Evolutionary conservation across 306 rosid genomes (phyloP).

Genomic region (Styphnolobium japonicum): DNA sequence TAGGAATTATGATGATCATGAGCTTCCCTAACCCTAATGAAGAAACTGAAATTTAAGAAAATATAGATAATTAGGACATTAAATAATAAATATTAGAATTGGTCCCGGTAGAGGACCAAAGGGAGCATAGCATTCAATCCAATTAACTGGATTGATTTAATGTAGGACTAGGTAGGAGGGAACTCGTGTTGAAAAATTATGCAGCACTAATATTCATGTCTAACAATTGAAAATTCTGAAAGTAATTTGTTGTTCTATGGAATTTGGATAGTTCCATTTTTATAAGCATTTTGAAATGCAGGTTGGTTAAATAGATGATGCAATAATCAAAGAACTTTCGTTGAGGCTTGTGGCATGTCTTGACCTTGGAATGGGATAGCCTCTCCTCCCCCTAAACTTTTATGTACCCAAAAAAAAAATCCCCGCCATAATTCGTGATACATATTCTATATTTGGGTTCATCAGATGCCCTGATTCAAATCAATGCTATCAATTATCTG

Average conservation of each 20-base stretch:
- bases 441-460: slow-evolving; percentile 3
- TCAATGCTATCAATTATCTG: not conserved
- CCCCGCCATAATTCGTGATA: not conserved
- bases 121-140: not conserved
- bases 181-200: too few species aligned
- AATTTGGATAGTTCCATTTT: not conserved
- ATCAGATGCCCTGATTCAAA: not conserved
- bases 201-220: too few species aligned
- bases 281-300: not conserved
- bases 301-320: not conserved
- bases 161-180: too few species aligned
- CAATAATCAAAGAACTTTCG: not conserved
- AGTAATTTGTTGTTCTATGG: not conserved
- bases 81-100: not conserved
- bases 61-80: not conserved
- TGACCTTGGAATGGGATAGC: too few species aligned
- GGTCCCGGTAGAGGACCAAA: not conserved
- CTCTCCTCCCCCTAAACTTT: too few species aligned
- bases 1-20: too few species aligned
- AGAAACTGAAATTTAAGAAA: not conserved
- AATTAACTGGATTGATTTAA: not conserved
- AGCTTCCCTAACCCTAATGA: too few species aligned
- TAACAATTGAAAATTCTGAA: not conserved
- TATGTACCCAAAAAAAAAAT: too few species aligned
- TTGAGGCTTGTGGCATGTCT: too few species aligned